Base-by-base conservation (phyloP, 2,329 filamentous ascomycete genomes). In the Neopestalotiopsis sp. region DNA sequence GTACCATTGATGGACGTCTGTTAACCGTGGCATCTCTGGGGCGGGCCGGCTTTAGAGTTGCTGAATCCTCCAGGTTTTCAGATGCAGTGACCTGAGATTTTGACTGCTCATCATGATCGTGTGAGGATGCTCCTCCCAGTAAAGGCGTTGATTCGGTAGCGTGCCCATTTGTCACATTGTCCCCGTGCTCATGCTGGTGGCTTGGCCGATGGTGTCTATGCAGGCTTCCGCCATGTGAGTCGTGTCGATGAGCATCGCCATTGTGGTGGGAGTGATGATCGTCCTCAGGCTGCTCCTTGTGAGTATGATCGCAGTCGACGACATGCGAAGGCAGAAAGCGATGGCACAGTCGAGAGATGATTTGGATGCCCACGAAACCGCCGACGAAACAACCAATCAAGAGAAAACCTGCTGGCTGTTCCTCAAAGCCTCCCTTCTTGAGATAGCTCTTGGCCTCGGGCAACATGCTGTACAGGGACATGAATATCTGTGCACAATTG, bases 391-490 rank as follows among this genome's bases (percentile, higher is more conserved):
- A 92, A 12, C 75, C 87, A 76, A 94, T 91, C 75, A 94, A 84
- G 40, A 90, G 81, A 75, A 93, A 87, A 14, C 91, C 91, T 5
- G 95, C 93, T 2, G 82, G 78, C 70, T 90, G 88, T 3, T 93
- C 84, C 7, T 88, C 85, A 80, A 91, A 90, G 17, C 90, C 91
- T 65, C 90, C 92, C 67, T 90, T 85, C 69, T 87, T 84, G 3
- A 99, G 86, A 76, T 97, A 97, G 52, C 85, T 85, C 76, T 92
- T 94, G 2, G 95, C 91, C 24, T 93, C 94, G 10, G 95, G 95
- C 7, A 98, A 87, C 93, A 98, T 98, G 80, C 91, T 96, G 80
- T 95, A 97, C 38, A 98, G 82, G 1, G 95, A 91, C 45, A 95
- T 97, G 80, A 97, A 98, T 56, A 97, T 88, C 94, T 97, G 75